These are phyloP conservation scores for Straminergon stramineum DNA, from an alignment of 225 moss, liverwort and hornwort species.

Conservation along the genomic window DNA sequence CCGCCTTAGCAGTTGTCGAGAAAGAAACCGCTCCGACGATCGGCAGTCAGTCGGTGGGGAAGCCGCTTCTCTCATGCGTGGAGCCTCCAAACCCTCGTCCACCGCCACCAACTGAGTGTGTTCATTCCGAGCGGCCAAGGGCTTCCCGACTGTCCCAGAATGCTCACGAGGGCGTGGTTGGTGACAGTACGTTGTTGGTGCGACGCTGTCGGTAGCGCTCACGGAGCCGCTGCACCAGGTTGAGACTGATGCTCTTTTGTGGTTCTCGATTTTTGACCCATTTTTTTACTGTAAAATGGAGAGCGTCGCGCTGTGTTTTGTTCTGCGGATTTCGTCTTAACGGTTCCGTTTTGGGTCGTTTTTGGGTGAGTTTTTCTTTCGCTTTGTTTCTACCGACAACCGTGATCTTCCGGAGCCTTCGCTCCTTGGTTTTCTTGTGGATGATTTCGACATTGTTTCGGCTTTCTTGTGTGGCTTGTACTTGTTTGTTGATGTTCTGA, in stretches of 20 bases:
- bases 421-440: neutral
- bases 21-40: neutral
- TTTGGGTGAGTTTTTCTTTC: neutral
- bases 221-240: neutral
- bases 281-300: neutral
- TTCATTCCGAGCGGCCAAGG: neutral
- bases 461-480: neutral
- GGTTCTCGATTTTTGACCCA: accelerated
- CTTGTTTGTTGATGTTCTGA: neutral
- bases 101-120: neutral
- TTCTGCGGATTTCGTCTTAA: neutral
- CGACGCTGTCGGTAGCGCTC: neutral
- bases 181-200: neutral
- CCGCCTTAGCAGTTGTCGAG: neutral
- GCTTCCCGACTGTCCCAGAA: neutral
- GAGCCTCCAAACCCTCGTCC: neutral
- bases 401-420: neutral
- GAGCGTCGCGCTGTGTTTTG: neutral
- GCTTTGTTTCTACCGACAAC: neutral
- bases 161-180: neutral
- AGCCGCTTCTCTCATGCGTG: neutral
- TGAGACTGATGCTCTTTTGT: neutral
- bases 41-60: neutral
- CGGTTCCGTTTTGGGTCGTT: neutral
- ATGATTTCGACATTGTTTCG: neutral